Evolutionary conservation across 2,329 filamentous ascomycete species (phyloP).

Genomic region (Ceratocystis destructans): DNA sequence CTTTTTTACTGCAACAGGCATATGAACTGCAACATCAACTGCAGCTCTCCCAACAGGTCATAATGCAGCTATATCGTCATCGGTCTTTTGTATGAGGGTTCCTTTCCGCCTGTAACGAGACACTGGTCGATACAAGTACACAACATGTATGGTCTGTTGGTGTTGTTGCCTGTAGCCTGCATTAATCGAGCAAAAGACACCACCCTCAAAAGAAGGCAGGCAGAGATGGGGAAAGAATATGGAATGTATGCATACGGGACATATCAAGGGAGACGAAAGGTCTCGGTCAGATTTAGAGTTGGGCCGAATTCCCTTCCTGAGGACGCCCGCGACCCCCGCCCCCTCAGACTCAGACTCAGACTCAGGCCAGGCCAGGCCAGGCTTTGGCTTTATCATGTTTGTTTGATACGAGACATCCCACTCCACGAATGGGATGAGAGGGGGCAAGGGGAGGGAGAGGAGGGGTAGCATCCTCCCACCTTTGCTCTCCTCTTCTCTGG

Average conservation of each 20-base stretch:
- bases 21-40: too few species aligned
- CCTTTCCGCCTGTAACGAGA: too few species aligned
- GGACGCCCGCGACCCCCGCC: not conserved
- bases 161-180: too few species aligned
- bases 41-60: too few species aligned
- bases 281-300: conserved; percentile 5
- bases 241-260: not conserved
- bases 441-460: not conserved
- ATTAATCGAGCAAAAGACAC: too few species aligned
- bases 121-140: too few species aligned
- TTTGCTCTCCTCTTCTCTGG: not conserved
- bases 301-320: not conserved
- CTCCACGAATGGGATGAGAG: not conserved
- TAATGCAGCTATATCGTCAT: too few species aligned
- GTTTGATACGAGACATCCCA: not conserved
- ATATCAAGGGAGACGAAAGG: not conserved
- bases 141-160: too few species aligned
- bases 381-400: not conserved
- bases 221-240: too few species aligned
- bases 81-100: too few species aligned
- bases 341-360: not conserved
- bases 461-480: not conserved
- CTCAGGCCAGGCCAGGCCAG: not conserved
- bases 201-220: too few species aligned
- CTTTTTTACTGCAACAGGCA: not conserved